Base-by-base conservation (phyloP, 768 basidiomycete species). In the Boletus pseudopeckii region DNA sequence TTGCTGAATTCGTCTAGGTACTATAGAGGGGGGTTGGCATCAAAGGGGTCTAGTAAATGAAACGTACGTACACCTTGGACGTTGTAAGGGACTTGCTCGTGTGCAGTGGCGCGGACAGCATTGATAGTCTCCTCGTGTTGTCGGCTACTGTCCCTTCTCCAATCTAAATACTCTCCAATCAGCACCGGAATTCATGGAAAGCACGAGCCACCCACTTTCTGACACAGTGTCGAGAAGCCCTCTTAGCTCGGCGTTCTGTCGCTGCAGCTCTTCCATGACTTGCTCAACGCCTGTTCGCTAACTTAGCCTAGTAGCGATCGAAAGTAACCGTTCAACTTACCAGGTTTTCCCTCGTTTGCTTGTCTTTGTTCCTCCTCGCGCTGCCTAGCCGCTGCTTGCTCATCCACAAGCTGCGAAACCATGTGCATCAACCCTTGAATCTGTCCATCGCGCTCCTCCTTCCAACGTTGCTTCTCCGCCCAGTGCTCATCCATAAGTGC, bases 1-100 rank as follows among this genome's bases (percentile, higher is more conserved):
- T 84, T 88, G 69, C 89, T 92, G 72, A 93, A 93, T 52, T 93
- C 89, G 55, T 93, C 87, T 14, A 93, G 78, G 66, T 93, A 92
- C 87, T 90, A 51, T 38, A 24, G 24, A 37, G 3, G n/a, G 46
- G 11, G 24, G 17, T 48, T 15, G 14, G 36, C 10, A 38, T 28
- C 3, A 28, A 26, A 14, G 26, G 15, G 7, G 8, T 28, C n/a
- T 14, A 26, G n/a, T 13, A 38, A 48, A 28, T 38, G 26, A 28
- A 28, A 24, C 17, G 7, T 39, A 73, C 85, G 48, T 72, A 92
- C 90, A 26, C 82, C 81, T 77, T 90, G 85, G 13, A 93, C 85
- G 58, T 93, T 92, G 76, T 86, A 92, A 14, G 85, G 84, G 15
- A 92, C 82, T 67, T 86, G 88, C 63, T 87, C 82, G 54, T 81